Percentiles rank a stretch among this genome's conserved stretches.
Conservation (phyloP, 148 eudicot species). For the Linanthus parryae region DNA sequence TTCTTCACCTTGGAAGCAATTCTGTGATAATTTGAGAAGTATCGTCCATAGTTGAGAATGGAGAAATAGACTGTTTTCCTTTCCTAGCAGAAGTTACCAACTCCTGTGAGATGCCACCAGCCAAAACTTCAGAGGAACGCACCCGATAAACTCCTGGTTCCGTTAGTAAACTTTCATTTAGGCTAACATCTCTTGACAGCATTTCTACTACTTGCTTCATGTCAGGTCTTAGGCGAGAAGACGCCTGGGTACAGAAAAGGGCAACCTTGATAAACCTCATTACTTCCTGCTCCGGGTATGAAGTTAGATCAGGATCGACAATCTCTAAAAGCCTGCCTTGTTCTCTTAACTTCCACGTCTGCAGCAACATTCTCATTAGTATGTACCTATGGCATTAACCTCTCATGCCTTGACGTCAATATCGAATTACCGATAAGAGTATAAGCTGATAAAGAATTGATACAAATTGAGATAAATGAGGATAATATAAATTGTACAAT, state of each 20-base stretch:
- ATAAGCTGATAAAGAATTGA: no score
- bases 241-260: conserved; percentile 50
- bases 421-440: not conserved
- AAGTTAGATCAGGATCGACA: conserved; percentile 43
- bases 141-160: conserved; percentile 35
- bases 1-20: conserved; percentile 35
- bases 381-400: no score
- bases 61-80: conserved; percentile 16
- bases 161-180: conserved; percentile 30
- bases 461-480: no score
- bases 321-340: conserved; percentile 37
- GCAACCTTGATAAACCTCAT: conserved; percentile 46
- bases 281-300: conserved; percentile 35
- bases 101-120: conserved; percentile 9
- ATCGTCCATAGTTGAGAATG: conserved; percentile 8
- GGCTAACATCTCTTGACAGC: conserved; percentile 41
- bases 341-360: conserved; percentile 48
- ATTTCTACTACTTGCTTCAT: conserved; percentile 62
- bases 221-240: conserved; percentile 41
- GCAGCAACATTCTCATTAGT: no score
- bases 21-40: conserved; percentile 13
- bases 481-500: no score
- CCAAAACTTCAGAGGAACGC: no score
- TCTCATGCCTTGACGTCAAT: no score
- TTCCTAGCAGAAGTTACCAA: conserved; percentile 8